These are phyloP conservation scores for Ganoderma sp. DNA, from an alignment of 1,284 basidiomycete genomes.

Conservation along the genomic window DNA sequence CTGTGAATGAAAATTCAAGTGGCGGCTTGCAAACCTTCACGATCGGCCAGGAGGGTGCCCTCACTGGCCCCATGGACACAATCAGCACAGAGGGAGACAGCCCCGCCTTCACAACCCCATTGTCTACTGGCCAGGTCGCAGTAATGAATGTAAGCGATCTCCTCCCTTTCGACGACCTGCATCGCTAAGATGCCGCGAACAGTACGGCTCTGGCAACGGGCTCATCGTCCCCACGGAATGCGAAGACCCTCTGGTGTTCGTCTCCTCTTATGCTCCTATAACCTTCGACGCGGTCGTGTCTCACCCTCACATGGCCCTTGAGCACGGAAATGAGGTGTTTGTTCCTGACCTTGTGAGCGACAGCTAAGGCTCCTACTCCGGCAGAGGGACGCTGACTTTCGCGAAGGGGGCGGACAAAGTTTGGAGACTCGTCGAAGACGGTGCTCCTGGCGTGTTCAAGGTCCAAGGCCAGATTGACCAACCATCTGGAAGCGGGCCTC, in stretches of 20 bases:
- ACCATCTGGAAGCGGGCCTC: constrained; percentile 67
- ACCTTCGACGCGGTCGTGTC: constrained; percentile 60
- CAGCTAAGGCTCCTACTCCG: not conserved
- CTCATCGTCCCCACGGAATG: constrained; percentile 54
- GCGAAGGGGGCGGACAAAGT: constrained; percentile 66
- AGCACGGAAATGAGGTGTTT: constrained; percentile 59
- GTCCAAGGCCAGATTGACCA: constrained; percentile 69
- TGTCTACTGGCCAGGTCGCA: constrained; percentile 63
- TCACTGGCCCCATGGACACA: constrained; percentile 55
- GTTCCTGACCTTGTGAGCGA: constrained; percentile 66
- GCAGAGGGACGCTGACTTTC: constrained; percentile 6
- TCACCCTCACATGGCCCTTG: constrained; percentile 68
- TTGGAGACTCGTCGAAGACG: constrained; percentile 59
- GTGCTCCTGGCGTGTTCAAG: constrained; percentile 48
- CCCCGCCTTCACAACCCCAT: constrained; percentile 57
- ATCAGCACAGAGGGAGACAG: constrained; percentile 55
- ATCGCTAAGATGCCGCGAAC: not conserved
- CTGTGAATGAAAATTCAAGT: constrained; percentile 55
- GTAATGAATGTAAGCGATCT: constrained; percentile 57
- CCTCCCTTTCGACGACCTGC: not conserved
- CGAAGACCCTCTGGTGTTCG: constrained; percentile 49
- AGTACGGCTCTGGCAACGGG: constrained; percentile 67
- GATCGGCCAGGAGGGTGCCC: constrained; percentile 50
- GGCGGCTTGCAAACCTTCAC: constrained; percentile 63
- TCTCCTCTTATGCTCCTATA: constrained; percentile 48